Base-by-base conservation (phyloP, 2,329 filamentous ascomycete genomes). In the Sporothrix variecibatus region DNA sequence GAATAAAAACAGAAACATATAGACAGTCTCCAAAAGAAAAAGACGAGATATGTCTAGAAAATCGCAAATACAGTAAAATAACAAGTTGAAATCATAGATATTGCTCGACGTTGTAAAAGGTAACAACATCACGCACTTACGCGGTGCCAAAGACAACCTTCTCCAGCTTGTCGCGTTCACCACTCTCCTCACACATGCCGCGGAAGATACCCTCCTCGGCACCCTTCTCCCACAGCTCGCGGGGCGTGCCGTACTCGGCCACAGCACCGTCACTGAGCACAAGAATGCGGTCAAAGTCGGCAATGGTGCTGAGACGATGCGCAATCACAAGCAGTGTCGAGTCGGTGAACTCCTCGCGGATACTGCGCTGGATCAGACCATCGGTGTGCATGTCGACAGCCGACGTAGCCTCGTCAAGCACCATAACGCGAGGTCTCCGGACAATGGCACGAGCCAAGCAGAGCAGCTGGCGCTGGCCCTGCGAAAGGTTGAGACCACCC, bases 321-420 rank as follows among this genome's bases (percentile, higher is more conserved):
- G 92, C 92, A 80, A 94, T 94, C 23, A 94, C 92, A 23, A 94
- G 82, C 38, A 94, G 83, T 0, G 92, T 94, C 56, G 87, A 88
- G 75, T 89, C 89, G 0, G 86, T 88, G 76, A 94, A 94, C 80
- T 93, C 91, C 78, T 92, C 89, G 28, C 92, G 86, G 77, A 94
- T 94, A 70, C 87, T 90, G 6, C 90, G 87, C 82, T 94, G 92
- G 78, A 94, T 94, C 34, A 93, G 86, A 0, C 87, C 84, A 79
- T 95, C 93, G 0, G 93, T 94, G 56, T 87, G 85, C 90, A 94
- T 93, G 80, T 94, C 93, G 2, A 95, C 92, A 0, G 93, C 92
- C 2, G 89, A 91, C 0, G 93, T 95, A 0, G 93, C 93, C 82
- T 95, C 93, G 80, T 95, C 93, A 0, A 95, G 87, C 1, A 95